Percentiles rank a stretch among this genome's conserved stretches.
Evolutionary conservation across 352 stramenopile species (phyloP).

Genomic region (Elongisporangium undulatum): DNA sequence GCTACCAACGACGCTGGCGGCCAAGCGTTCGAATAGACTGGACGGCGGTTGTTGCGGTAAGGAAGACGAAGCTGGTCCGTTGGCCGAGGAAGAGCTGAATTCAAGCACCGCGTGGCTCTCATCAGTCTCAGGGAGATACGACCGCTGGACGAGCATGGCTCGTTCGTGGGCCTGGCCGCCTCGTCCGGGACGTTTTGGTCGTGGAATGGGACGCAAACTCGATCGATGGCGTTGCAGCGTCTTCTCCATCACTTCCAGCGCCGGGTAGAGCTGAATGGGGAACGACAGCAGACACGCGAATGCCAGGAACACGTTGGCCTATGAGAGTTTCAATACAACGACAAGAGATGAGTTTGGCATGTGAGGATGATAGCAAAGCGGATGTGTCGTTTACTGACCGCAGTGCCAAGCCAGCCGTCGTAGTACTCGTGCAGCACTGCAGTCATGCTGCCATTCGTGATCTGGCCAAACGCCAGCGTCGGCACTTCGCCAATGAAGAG

Average conservation of each 20-base stretch:
- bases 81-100: slow-evolving; percentile 20
- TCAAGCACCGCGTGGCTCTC: slow-evolving; percentile 18
- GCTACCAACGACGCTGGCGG: slow-evolving; percentile 43
- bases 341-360: background rate
- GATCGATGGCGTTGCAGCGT: slow-evolving; percentile 43
- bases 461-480: slow-evolving; percentile 60
- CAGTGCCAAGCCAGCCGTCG: slow-evolving; percentile 57
- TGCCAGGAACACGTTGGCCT: slow-evolving; percentile 66
- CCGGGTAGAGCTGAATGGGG: slow-evolving; percentile 79
- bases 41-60: background rate
- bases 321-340: slow-evolving; percentile 3
- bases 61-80: slow-evolving; percentile 11
- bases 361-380: background rate
- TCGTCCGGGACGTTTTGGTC: slow-evolving; percentile 18
- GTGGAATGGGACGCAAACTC: slow-evolving; percentile 26
- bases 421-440: slow-evolving; percentile 70
- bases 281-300: slow-evolving; percentile 77
- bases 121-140: slow-evolving; percentile 16
- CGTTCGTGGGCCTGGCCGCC: slow-evolving; percentile 21
- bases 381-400: slow-evolving; percentile 19
- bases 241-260: slow-evolving; percentile 66
- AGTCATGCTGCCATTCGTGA: slow-evolving; percentile 77
- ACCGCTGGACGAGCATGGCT: slow-evolving; percentile 3
- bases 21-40: slow-evolving; percentile 12
- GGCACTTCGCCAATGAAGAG: slow-evolving; percentile 68